phyloP scores from a whole-genome alignment of 2,329 filamentous ascomycete species.

The Epichloe coenophiala region DNA sequence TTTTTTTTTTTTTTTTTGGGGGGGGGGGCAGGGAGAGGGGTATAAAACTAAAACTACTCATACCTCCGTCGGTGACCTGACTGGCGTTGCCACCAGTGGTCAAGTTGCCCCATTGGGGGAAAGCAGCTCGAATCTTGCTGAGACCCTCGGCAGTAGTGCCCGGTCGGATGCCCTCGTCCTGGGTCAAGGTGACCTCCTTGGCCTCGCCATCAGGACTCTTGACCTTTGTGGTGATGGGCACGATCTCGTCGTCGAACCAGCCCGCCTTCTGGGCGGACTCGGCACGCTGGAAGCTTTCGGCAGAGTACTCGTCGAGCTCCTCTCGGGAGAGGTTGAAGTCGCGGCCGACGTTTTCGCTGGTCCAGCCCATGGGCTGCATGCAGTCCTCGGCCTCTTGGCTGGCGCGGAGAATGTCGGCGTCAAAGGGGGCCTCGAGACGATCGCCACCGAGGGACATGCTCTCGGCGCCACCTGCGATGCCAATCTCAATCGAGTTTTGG shows the following conservation, averaged over 20 bases:
- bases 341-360: slow-evolving; percentile 83
- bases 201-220: slow-evolving; percentile 72
- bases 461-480: slow-evolving; percentile 80
- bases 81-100: slow-evolving; percentile 90
- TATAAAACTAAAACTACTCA: slow-evolving; percentile 12
- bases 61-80: slow-evolving; percentile 84
- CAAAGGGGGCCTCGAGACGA: slow-evolving; percentile 57
- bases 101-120: slow-evolving; percentile 72
- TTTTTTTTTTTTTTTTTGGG: accelerated
- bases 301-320: slow-evolving; percentile 71
- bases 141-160: slow-evolving; percentile 79
- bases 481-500: slow-evolving; percentile 69
- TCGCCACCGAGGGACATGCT: slow-evolving; percentile 70
- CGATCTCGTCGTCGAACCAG: slow-evolving; percentile 88
- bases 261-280: slow-evolving; percentile 84
- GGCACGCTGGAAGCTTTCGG: slow-evolving; percentile 75
- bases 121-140: slow-evolving; percentile 83
- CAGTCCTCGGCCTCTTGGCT: slow-evolving; percentile 74
- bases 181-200: slow-evolving; percentile 64
- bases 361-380: slow-evolving; percentile 95
- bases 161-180: slow-evolving; percentile 80
- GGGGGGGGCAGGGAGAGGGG: too few relatives aligned
- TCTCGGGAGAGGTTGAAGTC: slow-evolving; percentile 80
- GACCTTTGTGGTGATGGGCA: slow-evolving; percentile 68
- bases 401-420: slow-evolving; percentile 55